Percentiles rank a stretch among this genome's conserved stretches.
These are phyloP conservation scores for Silene coronaria DNA, from an alignment of 179 eudicot genomes.

Conservation along the genomic window DNA sequence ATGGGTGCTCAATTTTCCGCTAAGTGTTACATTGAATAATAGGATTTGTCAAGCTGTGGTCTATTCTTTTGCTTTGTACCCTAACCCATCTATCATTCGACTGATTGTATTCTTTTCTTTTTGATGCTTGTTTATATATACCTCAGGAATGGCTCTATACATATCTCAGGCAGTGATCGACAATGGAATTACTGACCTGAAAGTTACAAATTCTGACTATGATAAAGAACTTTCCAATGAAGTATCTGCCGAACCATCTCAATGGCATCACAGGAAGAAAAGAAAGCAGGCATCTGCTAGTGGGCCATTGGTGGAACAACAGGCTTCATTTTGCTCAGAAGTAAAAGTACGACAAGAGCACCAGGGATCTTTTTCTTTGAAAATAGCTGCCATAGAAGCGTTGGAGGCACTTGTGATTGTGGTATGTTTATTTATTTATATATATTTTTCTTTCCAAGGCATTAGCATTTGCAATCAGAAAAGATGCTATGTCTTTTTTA, in stretches of 20 bases:
- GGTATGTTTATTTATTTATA: slow-evolving; percentile 43
- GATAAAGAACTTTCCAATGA: slow-evolving; percentile 30
- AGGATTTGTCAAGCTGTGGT: neutral
- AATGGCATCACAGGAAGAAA: slow-evolving; percentile 44
- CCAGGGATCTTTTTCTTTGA: slow-evolving; percentile 39
- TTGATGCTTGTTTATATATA: slow-evolving; percentile 10
- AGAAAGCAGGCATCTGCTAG: slow-evolving; percentile 51
- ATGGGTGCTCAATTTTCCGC: neutral
- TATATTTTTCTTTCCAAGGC: neutral
- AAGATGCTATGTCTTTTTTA: neutral
- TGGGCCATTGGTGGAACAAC: slow-evolving; percentile 30
- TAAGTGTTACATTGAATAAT: neutral
- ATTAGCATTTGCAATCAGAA: neutral
- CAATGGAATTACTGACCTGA: slow-evolving; percentile 52
- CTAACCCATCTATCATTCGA: neutral
- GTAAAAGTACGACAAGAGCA: slow-evolving; percentile 30
- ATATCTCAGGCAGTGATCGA: slow-evolving; percentile 47
- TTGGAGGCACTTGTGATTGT: slow-evolving; percentile 74
- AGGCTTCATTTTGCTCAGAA: slow-evolving; percentile 33
- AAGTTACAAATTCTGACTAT: slow-evolving; percentile 23
- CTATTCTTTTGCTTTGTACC: neutral
- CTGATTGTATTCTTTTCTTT: neutral
- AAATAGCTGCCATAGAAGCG: slow-evolving; percentile 72
- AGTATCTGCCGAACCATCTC: slow-evolving; percentile 25
- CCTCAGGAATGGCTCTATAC: slow-evolving; percentile 58